Base-by-base conservation (phyloP, 169 alveolate genomes). In the Fabrea salina region DNA sequence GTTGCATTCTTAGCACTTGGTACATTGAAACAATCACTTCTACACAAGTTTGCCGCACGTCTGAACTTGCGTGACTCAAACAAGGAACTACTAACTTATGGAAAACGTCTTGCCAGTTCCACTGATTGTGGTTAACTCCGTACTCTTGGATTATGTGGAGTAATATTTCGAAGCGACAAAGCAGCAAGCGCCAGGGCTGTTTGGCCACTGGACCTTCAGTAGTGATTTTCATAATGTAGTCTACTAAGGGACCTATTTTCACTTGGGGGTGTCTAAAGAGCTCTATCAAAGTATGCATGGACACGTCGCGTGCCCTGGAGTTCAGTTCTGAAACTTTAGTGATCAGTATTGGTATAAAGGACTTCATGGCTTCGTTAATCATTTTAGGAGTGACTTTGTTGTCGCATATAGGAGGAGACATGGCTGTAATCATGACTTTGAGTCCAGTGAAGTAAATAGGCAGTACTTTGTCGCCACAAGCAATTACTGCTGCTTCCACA, bases 371-470 rank as follows among this genome's bases (percentile, higher is more conserved):
- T 61, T 84, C 79, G 68, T 90, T 90, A 25, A 93, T 82, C 72
- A 82, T 79, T 37, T 86, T 82, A 4, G 92, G 92, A 22, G 94
- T 86, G 13, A 93, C 93, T 83, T 90, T 93, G 59, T 85, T 89
- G 35, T 94, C 95, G 77, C 95, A 90, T 4, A 93, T 89, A 0
- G 95, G 94, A 19, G 94, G 92, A 0, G 89, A 87, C 83, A 93
- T 70, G 32, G 95, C 93, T 32, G 91, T 85, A 50, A 83, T 68
- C 33, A 93, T 59, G 40, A 93, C 82, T 79, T 91, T 84, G 22
- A 93, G 66, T 22, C 95, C 94, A 13, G 80, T 85, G 30, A 89
- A 85, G 77, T 89, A 93, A 30, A 93, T 90, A 79, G 82, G 88
- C 1, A 93, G 82, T 5, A 93, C 87, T 79, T 89, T 90, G 79